These are phyloP conservation scores for Phylloporus scabripes DNA, from an alignment of 768 basidiomycete species.

Conservation along the genomic window DNA sequence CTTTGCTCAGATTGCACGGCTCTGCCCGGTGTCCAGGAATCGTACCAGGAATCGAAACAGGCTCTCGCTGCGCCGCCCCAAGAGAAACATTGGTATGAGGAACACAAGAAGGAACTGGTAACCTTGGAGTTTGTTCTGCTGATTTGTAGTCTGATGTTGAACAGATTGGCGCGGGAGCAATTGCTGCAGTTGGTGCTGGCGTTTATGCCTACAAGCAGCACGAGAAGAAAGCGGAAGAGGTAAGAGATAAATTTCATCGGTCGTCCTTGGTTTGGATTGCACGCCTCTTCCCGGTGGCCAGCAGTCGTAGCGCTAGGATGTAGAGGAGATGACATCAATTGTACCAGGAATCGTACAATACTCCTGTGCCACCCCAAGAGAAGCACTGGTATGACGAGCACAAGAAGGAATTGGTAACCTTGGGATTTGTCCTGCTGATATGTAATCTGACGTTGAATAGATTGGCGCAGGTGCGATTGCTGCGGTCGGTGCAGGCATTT, in stretches of 20 bases:
- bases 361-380: constrained; percentile 31
- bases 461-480: constrained; percentile 55
- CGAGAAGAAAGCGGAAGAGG: constrained; percentile 54
- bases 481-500: constrained; percentile 44
- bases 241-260: constrained; percentile 18
- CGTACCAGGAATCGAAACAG: constrained; percentile 14
- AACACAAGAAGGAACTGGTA: constrained; percentile 57
- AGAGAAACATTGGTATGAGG: constrained; percentile 50
- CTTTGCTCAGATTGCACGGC: background rate
- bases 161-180: constrained; percentile 62
- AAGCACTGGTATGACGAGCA: constrained; percentile 50
- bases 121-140: background rate
- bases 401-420: constrained; percentile 54
- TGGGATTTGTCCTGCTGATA: background rate
- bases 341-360: constrained; percentile 11
- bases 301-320: constrained; percentile 26
- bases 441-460: constrained; percentile 31
- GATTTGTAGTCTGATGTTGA: constrained; percentile 3
- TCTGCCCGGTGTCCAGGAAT: background rate
- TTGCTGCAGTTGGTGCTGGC: constrained; percentile 48
- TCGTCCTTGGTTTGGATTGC: constrained; percentile 7
- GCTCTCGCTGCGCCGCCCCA: constrained; percentile 22
- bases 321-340: background rate
- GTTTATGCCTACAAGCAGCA: constrained; percentile 49
- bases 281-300: constrained; percentile 13